Percentiles rank a stretch among this genome's conserved stretches.
phyloP scores from a whole-genome alignment of 1,284 basidiomycete genomes.

The Ustilago vetiveriae region DNA sequence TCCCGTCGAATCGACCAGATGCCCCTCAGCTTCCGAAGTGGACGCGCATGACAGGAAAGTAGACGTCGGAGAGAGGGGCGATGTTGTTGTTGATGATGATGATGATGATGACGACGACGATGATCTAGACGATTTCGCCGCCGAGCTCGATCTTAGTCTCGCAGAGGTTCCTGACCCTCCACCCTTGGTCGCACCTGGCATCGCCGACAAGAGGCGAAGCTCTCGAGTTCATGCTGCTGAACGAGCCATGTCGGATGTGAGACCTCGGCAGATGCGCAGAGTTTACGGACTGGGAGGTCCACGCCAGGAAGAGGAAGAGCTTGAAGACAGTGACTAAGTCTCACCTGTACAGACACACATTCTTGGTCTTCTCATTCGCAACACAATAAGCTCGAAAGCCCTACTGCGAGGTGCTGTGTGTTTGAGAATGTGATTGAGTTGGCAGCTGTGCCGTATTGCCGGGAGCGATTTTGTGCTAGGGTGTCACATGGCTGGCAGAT shows the following conservation, averaged over 20 bases:
- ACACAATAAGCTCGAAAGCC: neutral
- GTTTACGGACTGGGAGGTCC: slow-evolving; percentile 45
- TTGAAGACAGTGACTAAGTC: slow-evolving; percentile 41
- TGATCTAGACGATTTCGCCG: slow-evolving; percentile 44
- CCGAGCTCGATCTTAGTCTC: slow-evolving; percentile 45
- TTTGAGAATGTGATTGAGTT: no score
- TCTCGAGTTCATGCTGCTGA: slow-evolving; percentile 1
- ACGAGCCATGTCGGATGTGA: neutral
- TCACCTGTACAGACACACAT: neutral
- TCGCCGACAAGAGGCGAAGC: slow-evolving; percentile 24
- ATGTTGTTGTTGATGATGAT: neutral
- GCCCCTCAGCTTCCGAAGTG: neutral
- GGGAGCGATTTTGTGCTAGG: neutral
- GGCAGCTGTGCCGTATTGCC: neutral
- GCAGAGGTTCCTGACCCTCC: slow-evolving; percentile 26
- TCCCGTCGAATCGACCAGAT: slow-evolving; percentile 3
- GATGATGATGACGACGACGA: slow-evolving; percentile 37
- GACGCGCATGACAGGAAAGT: no score
- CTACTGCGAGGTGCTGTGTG: no score
- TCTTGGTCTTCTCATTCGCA: neutral
- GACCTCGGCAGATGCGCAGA: slow-evolving; percentile 21
- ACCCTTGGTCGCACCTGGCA: neutral
- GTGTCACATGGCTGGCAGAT: slow-evolving; percentile 1
- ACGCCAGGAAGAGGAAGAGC: slow-evolving; percentile 43
- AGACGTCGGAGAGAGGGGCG: neutral